Conservation (phyloP, 2,329 filamentous ascomycete genomes). For the Exophiala dermatitidis region DNA sequence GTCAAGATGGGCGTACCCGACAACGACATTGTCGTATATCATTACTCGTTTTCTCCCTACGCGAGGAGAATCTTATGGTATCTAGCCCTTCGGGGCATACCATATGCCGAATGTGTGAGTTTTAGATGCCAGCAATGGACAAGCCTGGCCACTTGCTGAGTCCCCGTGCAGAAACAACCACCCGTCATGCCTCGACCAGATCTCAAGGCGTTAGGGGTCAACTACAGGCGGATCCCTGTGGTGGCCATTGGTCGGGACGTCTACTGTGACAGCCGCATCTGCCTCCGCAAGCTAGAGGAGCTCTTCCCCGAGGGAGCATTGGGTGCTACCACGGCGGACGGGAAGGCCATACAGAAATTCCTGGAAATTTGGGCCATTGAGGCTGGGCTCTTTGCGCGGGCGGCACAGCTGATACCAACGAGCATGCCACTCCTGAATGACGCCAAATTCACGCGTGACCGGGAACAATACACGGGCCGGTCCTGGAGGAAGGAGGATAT, state of each 20-base stretch:
- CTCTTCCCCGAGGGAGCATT: constrained; percentile 44
- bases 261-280: constrained; percentile 63
- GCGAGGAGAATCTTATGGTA: constrained; percentile 61
- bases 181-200: constrained; percentile 60
- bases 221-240: constrained; percentile 63
- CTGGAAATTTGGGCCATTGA: constrained; percentile 53
- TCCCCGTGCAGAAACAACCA: constrained; percentile 54
- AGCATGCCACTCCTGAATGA: constrained; percentile 50
- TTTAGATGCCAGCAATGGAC: not conserved
- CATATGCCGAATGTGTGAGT: constrained; percentile 61
- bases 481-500: constrained; percentile 37
- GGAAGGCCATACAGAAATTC: constrained; percentile 47
- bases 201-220: constrained; percentile 52
- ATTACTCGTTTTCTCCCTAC: constrained; percentile 60
- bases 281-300: constrained; percentile 52
- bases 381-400: constrained; percentile 49
- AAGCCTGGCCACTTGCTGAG: not conserved
- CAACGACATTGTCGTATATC: constrained; percentile 45
- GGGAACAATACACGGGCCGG: constrained; percentile 41
- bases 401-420: constrained; percentile 51
- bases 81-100: constrained; percentile 56
- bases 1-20: constrained; percentile 17
- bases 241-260: constrained; percentile 60
- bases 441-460: constrained; percentile 54
- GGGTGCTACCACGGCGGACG: constrained; percentile 36